Percentiles rank a stretch among this genome's conserved stretches.
phyloP scores from a whole-genome alignment of 192 early-diverging fungal genomes.

The Podila epicladia region DNA sequence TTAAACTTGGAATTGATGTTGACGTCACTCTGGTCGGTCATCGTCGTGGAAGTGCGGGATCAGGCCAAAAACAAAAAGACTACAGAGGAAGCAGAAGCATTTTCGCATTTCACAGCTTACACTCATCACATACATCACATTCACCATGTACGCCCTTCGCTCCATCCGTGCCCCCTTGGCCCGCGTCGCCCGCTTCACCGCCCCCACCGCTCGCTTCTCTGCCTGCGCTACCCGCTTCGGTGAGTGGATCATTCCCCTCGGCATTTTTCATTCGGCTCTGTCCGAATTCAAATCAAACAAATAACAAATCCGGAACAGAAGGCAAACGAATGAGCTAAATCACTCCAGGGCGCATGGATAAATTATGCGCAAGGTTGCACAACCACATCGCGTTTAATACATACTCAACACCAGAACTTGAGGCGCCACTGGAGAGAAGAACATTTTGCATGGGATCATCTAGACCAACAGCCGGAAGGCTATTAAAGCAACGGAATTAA shows the following conservation, averaged over 20 bases:
- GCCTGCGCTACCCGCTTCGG: slow-evolving; percentile 60
- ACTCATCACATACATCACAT: slow-evolving; percentile 6
- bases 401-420: too few species aligned
- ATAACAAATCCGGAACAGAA: slow-evolving; percentile 3
- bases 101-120: neutral
- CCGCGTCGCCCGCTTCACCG: slow-evolving; percentile 46
- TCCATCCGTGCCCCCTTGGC: slow-evolving; percentile 53
- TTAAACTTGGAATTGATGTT: too few species aligned
- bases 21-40: too few species aligned
- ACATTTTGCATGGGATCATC: too few species aligned
- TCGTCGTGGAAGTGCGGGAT: too few species aligned
- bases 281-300: slow-evolving; percentile 2
- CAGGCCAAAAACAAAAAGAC: neutral
- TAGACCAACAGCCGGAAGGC: too few species aligned
- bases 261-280: neutral
- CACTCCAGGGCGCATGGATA: too few species aligned
- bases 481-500: too few species aligned
- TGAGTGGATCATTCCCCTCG: slow-evolving; percentile 29
- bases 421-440: too few species aligned
- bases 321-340: too few species aligned
- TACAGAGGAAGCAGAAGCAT: neutral
- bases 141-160: slow-evolving; percentile 61
- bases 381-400: too few species aligned
- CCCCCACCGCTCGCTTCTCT: slow-evolving; percentile 58
- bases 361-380: too few species aligned